Evolutionary conservation across 805 yeast species (phyloP).

Genomic region (Sungouiozyma ichnusensis): DNA sequence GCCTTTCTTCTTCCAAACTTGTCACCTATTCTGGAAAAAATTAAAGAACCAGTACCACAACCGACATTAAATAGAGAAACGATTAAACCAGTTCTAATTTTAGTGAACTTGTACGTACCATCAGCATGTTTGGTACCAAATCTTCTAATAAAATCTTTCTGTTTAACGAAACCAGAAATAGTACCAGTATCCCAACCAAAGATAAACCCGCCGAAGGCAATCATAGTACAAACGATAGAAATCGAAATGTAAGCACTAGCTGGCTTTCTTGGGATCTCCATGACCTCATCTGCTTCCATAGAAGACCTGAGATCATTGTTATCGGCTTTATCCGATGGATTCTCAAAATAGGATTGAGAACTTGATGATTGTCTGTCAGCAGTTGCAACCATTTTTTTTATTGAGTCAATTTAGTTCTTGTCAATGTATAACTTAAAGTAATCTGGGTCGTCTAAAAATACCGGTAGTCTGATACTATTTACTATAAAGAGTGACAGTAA

Average conservation of each 20-base stretch:
- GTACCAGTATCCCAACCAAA: conserved; percentile 79
- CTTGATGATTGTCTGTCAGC: conserved; percentile 2
- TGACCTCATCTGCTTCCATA: not conserved
- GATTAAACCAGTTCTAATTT: conserved; percentile 47
- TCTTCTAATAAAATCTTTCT: conserved; percentile 42
- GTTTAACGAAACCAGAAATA: conserved; percentile 59
- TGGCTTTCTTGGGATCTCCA: conserved; percentile 8
- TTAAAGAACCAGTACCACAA: conserved; percentile 64
- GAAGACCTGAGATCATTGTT: not conserved
- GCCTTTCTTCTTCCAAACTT: conserved; percentile 56
- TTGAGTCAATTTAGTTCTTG: too few species aligned
- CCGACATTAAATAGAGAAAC: conserved; percentile 62
- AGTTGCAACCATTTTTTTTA: not conserved
- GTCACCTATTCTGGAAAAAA: conserved; percentile 50
- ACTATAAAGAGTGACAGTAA: too few species aligned
- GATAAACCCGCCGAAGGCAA: conserved; percentile 53
- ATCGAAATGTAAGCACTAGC: conserved; percentile 16
- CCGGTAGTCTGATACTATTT: too few species aligned
- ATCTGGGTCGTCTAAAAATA: too few species aligned
- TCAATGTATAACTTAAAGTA: too few species aligned
- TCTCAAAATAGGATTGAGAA: not conserved
- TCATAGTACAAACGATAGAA: conserved; percentile 29
- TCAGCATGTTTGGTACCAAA: conserved; percentile 36
- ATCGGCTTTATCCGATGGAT: not conserved
- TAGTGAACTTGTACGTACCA: conserved; percentile 34